Evolutionary conservation across 495 filamentous ascomycete genomes (phyloP).

Genomic region (Aspergillus steynii): DNA sequence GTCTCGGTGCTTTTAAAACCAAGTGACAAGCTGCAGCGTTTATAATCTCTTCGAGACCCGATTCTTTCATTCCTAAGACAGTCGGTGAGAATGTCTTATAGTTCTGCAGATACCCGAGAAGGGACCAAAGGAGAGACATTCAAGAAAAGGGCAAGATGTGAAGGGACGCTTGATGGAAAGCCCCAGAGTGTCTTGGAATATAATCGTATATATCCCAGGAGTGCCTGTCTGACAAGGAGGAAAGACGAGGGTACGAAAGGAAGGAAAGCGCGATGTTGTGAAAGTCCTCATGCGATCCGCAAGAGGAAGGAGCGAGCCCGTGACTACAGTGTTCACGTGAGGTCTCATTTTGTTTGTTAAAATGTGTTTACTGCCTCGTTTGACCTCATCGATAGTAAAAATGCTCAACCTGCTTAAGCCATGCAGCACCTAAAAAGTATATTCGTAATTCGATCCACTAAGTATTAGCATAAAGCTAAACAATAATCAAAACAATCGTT

Average conservation of each 20-base stretch:
- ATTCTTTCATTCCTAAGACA: not conserved
- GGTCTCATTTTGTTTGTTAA: not conserved
- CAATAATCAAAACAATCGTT: not conserved
- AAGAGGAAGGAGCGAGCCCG: not conserved
- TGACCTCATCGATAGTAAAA: not conserved
- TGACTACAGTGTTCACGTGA: not conserved
- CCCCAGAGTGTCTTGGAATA: not conserved
- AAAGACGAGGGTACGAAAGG: too few relatives aligned
- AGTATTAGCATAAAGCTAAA: not conserved
- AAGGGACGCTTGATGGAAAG: not conserved
- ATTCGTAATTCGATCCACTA: not conserved
- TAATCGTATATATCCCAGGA: not conserved
- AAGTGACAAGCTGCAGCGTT: not conserved
- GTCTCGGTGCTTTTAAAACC: not conserved
- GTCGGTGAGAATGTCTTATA: not conserved
- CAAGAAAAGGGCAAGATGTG: slow-evolving; percentile 1
- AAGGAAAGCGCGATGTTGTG: too few relatives aligned
- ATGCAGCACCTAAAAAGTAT: not conserved
- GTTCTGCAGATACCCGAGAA: not conserved
- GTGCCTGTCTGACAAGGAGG: too few relatives aligned
- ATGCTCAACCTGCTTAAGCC: too few relatives aligned
- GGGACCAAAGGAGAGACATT: not conserved
- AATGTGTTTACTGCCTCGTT: not conserved
- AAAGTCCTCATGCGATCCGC: not conserved
- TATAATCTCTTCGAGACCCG: not conserved